A percentile compares a stretch with the other conserved stretches of the same genome.
Evolutionary conservation across 352 stramenopile genomes (phyloP).

Genomic region (Globisporangium lucens): DNA sequence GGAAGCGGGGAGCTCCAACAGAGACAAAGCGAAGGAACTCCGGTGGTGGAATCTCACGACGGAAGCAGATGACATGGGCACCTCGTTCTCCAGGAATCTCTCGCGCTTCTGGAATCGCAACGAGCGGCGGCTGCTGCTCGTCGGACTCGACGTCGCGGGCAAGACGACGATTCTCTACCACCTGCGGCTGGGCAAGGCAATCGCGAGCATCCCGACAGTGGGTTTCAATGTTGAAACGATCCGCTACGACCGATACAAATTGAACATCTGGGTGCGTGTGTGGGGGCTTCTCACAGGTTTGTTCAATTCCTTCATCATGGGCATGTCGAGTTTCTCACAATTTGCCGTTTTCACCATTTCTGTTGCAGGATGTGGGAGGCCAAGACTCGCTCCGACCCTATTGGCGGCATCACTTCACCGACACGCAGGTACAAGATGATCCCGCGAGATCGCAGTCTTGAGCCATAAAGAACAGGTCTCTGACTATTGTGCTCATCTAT

Average conservation of each 20-base stretch:
- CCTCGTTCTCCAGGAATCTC: conserved; percentile 58
- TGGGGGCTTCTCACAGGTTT: not conserved
- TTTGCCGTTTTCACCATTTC: not conserved
- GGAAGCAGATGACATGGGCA: conserved; percentile 62
- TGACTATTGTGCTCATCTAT: not conserved
- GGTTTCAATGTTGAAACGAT: conserved; percentile 85
- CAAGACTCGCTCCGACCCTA: conserved; percentile 79
- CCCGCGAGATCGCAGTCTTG: not conserved
- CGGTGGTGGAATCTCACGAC: not conserved
- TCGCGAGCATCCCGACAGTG: conserved; percentile 77
- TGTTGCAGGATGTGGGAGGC: conserved; percentile 66
- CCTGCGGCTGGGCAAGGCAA: conserved; percentile 65
- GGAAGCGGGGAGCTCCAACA: not conserved
- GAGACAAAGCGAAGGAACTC: not conserved
- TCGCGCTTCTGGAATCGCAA: conserved; percentile 76
- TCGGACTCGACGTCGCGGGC: conserved; percentile 70
- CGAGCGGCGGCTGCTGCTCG: conserved; percentile 68
- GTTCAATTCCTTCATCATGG: not conserved
- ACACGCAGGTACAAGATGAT: conserved; percentile 50
- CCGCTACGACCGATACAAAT: conserved; percentile 64
- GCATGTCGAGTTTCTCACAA: not conserved
- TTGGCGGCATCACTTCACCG: conserved; percentile 84
- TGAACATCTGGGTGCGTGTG: conserved; percentile 69
- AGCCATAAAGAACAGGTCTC: not conserved
- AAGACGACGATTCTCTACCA: conserved; percentile 87